Conservation (phyloP, 768 basidiomycete genomes). For the Termitomyces sp. region DNA sequence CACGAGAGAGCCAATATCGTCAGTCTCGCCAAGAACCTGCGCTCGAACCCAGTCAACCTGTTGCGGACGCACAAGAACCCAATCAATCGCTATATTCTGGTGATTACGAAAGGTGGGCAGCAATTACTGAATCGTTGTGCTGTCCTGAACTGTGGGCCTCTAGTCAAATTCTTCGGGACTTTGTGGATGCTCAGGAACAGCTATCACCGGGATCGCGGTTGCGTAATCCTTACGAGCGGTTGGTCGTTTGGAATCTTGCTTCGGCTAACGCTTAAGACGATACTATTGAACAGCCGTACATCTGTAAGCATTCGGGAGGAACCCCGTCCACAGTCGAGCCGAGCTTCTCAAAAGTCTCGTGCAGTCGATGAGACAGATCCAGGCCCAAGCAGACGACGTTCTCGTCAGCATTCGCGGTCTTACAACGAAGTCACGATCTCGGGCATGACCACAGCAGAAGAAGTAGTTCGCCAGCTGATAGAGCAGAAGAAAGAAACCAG, state of each 20-base stretch:
- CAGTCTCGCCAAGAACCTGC: neutral
- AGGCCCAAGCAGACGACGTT: slow-evolving; percentile 7
- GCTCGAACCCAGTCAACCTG: neutral
- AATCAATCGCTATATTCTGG: slow-evolving; percentile 2
- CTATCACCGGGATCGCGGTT: neutral
- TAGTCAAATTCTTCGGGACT: slow-evolving; percentile 7
- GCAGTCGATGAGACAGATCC: neutral
- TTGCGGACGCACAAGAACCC: neutral
- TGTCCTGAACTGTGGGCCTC: neutral
- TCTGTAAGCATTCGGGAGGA: neutral
- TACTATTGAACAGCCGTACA: neutral
- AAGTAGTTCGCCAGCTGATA: slow-evolving; percentile 24
- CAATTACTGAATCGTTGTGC: neutral
- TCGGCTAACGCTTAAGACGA: neutral
- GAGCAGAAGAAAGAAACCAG: slow-evolving; percentile 29
- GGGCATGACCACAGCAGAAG: slow-evolving; percentile 15
- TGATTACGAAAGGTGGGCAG: slow-evolving; percentile 3
- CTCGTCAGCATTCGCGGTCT: slow-evolving; percentile 5
- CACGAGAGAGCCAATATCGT: neutral
- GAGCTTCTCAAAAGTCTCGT: neutral
- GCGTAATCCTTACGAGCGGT: neutral
- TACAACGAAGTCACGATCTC: slow-evolving; percentile 3
- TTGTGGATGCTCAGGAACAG: slow-evolving; percentile 1
- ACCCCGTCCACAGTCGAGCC: neutral
- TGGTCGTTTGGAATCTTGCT: neutral